Evolutionary conservation across 2,329 filamentous ascomycete genomes (phyloP).

Genomic region (Colletotrichum camelliae): DNA sequence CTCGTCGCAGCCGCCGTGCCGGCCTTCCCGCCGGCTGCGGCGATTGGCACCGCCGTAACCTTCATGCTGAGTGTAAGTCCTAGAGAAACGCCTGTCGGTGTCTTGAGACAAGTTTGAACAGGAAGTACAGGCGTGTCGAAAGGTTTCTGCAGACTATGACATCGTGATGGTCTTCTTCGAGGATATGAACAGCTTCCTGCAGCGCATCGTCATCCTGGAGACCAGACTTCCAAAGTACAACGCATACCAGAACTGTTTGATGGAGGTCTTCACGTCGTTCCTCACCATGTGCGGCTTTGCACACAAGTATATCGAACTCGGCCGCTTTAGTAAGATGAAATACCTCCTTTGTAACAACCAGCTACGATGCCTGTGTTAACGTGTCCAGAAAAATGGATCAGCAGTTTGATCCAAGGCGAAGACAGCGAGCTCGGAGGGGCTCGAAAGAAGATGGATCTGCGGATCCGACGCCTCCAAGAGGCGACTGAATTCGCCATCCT

Average conservation of each 20-base stretch:
- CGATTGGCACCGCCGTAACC: conserved; percentile 38
- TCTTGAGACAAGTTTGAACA: background rate
- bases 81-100: background rate
- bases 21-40: conserved; percentile 36
- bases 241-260: conserved; percentile 37
- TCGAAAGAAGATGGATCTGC: conserved; percentile 31
- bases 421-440: conserved; percentile 35
- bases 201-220: conserved; percentile 37
- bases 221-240: conserved; percentile 31
- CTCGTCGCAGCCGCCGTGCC: conserved; percentile 32
- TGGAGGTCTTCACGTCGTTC: conserved; percentile 41
- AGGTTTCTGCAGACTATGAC: conserved; percentile 42
- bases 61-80: conserved; percentile 31
- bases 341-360: background rate
- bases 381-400: conserved; percentile 31
- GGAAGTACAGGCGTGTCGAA: conserved; percentile 26
- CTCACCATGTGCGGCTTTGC: conserved; percentile 37
- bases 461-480: conserved; percentile 31
- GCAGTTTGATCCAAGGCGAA: conserved; percentile 32
- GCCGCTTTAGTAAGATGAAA: conserved; percentile 32
- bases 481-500: conserved; percentile 39
- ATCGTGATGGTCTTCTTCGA: conserved; percentile 42
- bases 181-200: conserved; percentile 40
- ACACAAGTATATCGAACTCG: conserved; percentile 37
- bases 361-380: background rate